phyloP scores from a whole-genome alignment of 2,329 filamentous ascomycete genomes.

The Beauveria varroae region DNA sequence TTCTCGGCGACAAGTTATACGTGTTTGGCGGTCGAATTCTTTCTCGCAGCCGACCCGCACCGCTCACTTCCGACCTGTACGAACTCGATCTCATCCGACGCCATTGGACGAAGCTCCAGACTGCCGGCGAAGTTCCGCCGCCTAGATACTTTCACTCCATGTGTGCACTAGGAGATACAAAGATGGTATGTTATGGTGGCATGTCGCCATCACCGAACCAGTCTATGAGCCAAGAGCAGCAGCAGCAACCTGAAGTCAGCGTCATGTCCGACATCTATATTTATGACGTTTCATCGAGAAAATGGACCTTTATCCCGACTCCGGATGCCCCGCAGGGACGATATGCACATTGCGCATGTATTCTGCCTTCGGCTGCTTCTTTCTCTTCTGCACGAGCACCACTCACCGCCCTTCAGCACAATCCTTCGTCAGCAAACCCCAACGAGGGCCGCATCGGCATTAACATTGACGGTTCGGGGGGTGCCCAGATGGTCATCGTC shows the following conservation, averaged over 20 bases:
- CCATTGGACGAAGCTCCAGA: slow-evolving; percentile 88
- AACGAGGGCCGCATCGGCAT: slow-evolving; percentile 86
- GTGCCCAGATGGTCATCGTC: slow-evolving; percentile 94
- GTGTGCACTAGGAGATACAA: slow-evolving; percentile 86
- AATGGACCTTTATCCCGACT: slow-evolving; percentile 78
- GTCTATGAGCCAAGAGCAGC: slow-evolving; percentile 36
- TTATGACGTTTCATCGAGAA: slow-evolving; percentile 74
- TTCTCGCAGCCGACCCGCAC: slow-evolving; percentile 70
- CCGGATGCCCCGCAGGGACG: slow-evolving; percentile 82
- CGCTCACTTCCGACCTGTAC: slow-evolving; percentile 84
- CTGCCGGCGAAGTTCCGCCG: slow-evolving; percentile 76
- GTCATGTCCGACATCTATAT: slow-evolving; percentile 99
- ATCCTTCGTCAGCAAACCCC: slow-evolving; percentile 71
- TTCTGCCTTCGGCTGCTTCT: slow-evolving; percentile 77
- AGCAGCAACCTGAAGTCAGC: slow-evolving; percentile 73
- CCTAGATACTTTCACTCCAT: slow-evolving; percentile 97
- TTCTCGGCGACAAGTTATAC: slow-evolving; percentile 91
- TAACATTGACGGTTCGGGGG: slow-evolving; percentile 81
- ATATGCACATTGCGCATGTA: slow-evolving; percentile 93
- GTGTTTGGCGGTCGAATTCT: slow-evolving; percentile 90
- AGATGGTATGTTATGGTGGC: slow-evolving; percentile 94
- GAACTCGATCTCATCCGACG: slow-evolving; percentile 85
- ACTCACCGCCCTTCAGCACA: slow-evolving; percentile 81
- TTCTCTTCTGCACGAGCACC: slow-evolving; percentile 82
- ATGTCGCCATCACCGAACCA: slow-evolving; percentile 74